A percentile compares a stretch with the other conserved stretches of the same genome.
These are phyloP conservation scores for Anisogramma anomala DNA, from an alignment of 2,329 filamentous ascomycete species.

Conservation along the genomic window DNA sequence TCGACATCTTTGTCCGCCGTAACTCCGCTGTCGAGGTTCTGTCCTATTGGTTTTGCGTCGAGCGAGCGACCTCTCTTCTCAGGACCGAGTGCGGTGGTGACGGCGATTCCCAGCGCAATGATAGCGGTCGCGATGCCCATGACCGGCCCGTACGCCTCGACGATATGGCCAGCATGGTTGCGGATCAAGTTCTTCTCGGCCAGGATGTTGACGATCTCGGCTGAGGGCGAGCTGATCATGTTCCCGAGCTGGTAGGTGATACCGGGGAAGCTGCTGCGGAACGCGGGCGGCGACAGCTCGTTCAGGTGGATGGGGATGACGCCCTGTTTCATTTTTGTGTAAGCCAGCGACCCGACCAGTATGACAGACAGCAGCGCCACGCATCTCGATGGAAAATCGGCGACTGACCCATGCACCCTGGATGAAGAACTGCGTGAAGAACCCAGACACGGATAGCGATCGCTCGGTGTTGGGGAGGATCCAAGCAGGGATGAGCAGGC, in stretches of 20 bases:
- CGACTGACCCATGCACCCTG: constrained; percentile 56
- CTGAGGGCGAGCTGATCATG: constrained; percentile 60
- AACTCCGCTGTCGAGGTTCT: constrained; percentile 22
- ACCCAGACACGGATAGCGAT: constrained; percentile 50
- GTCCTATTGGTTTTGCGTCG: constrained; percentile 45
- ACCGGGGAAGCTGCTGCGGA: constrained; percentile 59
- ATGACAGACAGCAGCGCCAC: too few relatives aligned
- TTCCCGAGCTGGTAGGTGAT: constrained; percentile 66
- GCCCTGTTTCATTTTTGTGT: too few relatives aligned
- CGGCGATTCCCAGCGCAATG: constrained; percentile 56
- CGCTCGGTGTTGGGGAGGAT: constrained; percentile 51
- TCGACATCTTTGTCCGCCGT: constrained; percentile 10
- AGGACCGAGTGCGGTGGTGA: constrained; percentile 59
- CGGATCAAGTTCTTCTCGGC: constrained; percentile 51
- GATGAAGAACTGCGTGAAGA: constrained; percentile 59
- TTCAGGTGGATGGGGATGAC: constrained; percentile 64
- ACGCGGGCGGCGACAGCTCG: constrained; percentile 59
- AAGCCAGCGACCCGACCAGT: too few relatives aligned
- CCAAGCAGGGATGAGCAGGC: constrained; percentile 55
- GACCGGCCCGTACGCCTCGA: constrained; percentile 60
- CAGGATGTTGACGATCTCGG: constrained; percentile 68
- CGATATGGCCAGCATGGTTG: constrained; percentile 40
- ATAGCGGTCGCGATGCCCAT: constrained; percentile 71
- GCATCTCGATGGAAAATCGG: too few relatives aligned
- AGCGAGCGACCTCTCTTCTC: constrained; percentile 64